A percentile compares a stretch with the other conserved stretches of the same genome.
These are phyloP conservation scores for Shiraia bambusicola DNA, from an alignment of 2,329 filamentous ascomycete genomes.

Conservation along the genomic window DNA sequence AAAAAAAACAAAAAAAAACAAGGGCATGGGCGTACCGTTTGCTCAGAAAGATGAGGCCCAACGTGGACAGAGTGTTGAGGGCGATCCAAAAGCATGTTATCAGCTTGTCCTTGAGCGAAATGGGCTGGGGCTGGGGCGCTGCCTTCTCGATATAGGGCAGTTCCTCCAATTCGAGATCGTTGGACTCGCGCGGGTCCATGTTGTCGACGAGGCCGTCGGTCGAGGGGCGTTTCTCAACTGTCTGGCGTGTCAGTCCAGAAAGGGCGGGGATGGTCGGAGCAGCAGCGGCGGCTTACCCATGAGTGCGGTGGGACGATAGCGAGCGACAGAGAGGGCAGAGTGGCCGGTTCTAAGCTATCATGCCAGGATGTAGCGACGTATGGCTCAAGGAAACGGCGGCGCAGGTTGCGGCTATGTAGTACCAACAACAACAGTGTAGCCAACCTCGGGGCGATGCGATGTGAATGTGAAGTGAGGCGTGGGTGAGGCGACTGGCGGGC, in stretches of 20 bases:
- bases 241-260: constrained; percentile 21
- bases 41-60: constrained; percentile 49
- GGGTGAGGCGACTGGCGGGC: neutral
- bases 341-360: constrained; percentile 28
- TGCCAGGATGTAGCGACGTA: constrained; percentile 22
- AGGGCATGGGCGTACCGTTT: constrained; percentile 42
- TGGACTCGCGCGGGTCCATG: constrained; percentile 38
- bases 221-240: constrained; percentile 43
- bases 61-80: constrained; percentile 48
- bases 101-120: constrained; percentile 41
- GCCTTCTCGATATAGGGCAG: constrained; percentile 40
- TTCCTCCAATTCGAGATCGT: constrained; percentile 29
- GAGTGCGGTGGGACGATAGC: constrained; percentile 17
- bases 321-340: constrained; percentile 21
- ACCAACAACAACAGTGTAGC: constrained; percentile 6
- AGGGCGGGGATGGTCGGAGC: constrained; percentile 1
- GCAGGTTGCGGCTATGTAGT: constrained; percentile 14
- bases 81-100: constrained; percentile 45
- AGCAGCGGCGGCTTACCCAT: constrained; percentile 29
- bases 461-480: neutral
- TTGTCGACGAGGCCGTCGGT: constrained; percentile 44
- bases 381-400: constrained; percentile 16
- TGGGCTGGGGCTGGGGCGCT: constrained; percentile 20
- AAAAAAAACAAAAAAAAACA: too few species aligned
- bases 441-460: too few species aligned